Percentiles rank a stretch among this genome's conserved stretches.
These are phyloP conservation scores for Leccinum rimulosum DNA, from an alignment of 768 basidiomycete genomes.

Conservation along the genomic window DNA sequence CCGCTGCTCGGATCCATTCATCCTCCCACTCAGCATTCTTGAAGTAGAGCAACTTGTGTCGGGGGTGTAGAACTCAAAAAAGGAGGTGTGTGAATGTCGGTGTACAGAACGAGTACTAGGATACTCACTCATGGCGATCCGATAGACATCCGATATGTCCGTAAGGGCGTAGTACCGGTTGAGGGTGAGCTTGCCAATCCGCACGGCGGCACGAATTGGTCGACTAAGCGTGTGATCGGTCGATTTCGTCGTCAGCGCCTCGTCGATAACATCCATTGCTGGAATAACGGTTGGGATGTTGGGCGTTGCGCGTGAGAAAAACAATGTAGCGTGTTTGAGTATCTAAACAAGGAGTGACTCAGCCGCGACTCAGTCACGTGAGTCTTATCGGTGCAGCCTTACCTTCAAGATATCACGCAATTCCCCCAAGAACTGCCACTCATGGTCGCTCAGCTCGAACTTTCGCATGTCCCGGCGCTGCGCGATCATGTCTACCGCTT, in stretches of 20 bases:
- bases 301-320: not conserved
- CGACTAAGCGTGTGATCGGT: not conserved
- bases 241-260: not conserved
- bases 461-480: constrained; percentile 4
- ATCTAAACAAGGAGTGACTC: not conserved
- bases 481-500: constrained; percentile 23
- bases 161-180: not conserved
- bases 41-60: not conserved
- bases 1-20: not conserved
- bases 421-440: constrained; percentile 36
- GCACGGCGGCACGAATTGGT: not conserved
- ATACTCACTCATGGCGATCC: not conserved
- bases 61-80: not conserved
- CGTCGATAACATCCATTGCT: not conserved
- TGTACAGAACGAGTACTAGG: not conserved
- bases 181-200: not conserved
- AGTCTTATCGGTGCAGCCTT: not conserved
- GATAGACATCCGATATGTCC: not conserved
- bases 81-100: no score
- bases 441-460: constrained; percentile 24
- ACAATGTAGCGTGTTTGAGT: not conserved
- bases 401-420: constrained; percentile 33
- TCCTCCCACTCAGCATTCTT: not conserved
- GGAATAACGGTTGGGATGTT: not conserved
- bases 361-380: not conserved